These are phyloP conservation scores for Geotrichum aggregatum DNA, from an alignment of 1,139 yeast species.

Conservation along the genomic window DNA sequence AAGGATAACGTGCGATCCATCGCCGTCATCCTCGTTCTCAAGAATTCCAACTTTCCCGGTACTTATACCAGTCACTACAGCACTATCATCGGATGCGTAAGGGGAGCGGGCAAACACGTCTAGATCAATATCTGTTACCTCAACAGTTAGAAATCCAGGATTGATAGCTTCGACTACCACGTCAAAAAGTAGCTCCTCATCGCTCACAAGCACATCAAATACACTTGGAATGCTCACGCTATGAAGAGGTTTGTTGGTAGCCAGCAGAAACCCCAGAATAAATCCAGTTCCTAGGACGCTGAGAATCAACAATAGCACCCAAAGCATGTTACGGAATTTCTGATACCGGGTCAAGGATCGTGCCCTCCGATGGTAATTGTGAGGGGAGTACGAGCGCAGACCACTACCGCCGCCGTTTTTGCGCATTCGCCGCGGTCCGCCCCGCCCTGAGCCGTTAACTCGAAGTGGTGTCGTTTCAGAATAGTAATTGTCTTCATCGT, in stretches of 20 bases:
- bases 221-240: conserved; percentile 57
- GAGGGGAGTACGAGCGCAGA: conserved; percentile 31
- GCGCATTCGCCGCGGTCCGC: background rate
- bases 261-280: conserved; percentile 74
- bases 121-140: conserved; percentile 61
- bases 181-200: conserved; percentile 81
- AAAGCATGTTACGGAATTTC: conserved; percentile 32
- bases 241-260: conserved; percentile 80
- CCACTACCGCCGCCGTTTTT: conserved; percentile 13
- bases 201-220: conserved; percentile 70
- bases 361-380: conserved; percentile 30
- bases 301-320: conserved; percentile 30
- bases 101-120: conserved; percentile 84
- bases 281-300: conserved; percentile 51
- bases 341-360: conserved; percentile 24
- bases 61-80: background rate
- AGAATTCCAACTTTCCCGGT: conserved; percentile 18
- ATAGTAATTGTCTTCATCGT: conserved; percentile 22
- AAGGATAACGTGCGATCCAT: conserved; percentile 52
- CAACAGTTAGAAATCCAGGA: conserved; percentile 76
- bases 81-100: conserved; percentile 38
- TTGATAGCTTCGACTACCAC: conserved; percentile 74
- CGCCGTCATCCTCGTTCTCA: background rate
- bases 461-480: background rate
- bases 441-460: background rate